phyloP scores from a whole-genome alignment of 2,329 filamentous ascomycete species.

The Colletotrichum sp. region DNA sequence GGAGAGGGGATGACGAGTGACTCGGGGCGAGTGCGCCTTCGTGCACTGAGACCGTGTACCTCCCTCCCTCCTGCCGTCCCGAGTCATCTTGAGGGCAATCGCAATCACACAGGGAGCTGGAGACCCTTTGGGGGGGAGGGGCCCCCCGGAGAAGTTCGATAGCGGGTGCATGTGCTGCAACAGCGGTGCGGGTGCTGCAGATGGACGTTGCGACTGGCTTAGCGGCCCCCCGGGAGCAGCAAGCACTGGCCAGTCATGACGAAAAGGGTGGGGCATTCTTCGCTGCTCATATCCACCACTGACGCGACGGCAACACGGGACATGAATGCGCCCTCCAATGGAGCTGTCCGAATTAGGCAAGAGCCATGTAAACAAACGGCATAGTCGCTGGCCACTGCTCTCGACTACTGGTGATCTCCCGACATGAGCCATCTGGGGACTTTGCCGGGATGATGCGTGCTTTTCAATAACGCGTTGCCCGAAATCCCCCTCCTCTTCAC shows the following conservation, averaged over 20 bases:
- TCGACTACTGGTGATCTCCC: conserved; percentile 7
- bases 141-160: neutral
- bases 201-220: neutral
- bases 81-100: neutral
- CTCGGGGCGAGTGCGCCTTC: neutral
- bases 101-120: neutral
- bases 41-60: neutral
- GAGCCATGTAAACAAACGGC: conserved; percentile 17
- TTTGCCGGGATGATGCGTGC: neutral
- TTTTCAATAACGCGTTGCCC: neutral
- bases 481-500: neutral
- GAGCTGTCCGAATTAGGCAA: conserved; percentile 10
- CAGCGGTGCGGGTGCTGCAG: neutral
- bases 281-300: neutral
- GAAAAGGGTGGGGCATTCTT: neutral
- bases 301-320: neutral
- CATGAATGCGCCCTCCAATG: neutral
- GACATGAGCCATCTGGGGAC: neutral
- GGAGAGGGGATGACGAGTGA: conserved; percentile 25
- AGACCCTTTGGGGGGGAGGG: neutral
- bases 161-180: neutral
- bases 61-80: neutral
- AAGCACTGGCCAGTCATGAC: neutral
- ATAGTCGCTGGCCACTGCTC: conserved; percentile 3
- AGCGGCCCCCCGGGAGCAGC: conserved; percentile 2